A percentile compares a stretch with the other conserved stretches of the same genome.
These are phyloP conservation scores for Globisporangium emineosum DNA, from an alignment of 352 stramenopile genomes.

Conservation along the genomic window DNA sequence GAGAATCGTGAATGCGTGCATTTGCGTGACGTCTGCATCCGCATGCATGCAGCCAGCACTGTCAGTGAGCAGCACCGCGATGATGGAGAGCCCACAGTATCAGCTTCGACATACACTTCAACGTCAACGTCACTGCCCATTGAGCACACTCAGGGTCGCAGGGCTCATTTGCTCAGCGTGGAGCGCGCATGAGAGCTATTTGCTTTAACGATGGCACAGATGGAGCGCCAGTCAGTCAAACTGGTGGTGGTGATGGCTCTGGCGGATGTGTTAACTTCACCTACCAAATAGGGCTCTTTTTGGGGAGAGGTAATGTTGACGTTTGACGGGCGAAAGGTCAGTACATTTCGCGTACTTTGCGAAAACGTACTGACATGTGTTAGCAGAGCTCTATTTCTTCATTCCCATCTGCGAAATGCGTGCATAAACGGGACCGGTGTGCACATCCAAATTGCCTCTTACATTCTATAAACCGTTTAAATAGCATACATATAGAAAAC, in stretches of 20 bases:
- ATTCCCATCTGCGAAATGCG: not conserved
- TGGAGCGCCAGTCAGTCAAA: not conserved
- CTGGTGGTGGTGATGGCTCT: not conserved
- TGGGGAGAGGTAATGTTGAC: no score
- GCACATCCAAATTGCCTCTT: not conserved
- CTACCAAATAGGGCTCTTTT: no score
- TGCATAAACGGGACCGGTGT: not conserved
- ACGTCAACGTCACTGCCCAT: not conserved
- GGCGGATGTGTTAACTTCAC: not conserved
- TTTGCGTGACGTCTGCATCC: not conserved
- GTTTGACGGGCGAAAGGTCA: not conserved
- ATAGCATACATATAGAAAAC: no score
- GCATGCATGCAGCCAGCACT: not conserved
- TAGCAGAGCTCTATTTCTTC: not conserved
- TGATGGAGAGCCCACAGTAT: not conserved
- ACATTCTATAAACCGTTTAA: not conserved
- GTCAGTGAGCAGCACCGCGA: no score
- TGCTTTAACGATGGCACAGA: not conserved
- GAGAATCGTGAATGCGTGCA: not conserved
- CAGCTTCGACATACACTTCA: slow-evolving; percentile 1
- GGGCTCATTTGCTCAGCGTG: not conserved
- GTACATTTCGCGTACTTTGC: no score
- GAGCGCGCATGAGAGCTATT: not conserved
- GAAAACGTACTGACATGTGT: not conserved
- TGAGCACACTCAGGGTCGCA: not conserved